These are phyloP conservation scores for Hypoxylon sp. DNA, from an alignment of 2,329 filamentous ascomycete species.

Conservation along the genomic window DNA sequence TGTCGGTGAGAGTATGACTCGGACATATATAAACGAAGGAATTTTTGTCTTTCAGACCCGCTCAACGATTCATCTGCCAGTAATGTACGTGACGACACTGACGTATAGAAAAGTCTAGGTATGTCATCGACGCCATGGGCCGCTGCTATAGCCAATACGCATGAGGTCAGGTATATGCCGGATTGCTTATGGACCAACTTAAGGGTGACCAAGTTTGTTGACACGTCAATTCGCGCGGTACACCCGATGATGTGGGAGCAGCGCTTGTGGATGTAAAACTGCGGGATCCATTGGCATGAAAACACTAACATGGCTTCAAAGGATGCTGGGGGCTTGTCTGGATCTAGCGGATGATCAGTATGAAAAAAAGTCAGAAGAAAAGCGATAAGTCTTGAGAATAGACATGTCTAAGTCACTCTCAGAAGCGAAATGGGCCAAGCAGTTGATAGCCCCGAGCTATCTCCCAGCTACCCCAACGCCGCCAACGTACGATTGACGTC, in stretches of 20 bases:
- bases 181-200: conserved; percentile 27
- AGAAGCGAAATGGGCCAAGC: conserved; percentile 18
- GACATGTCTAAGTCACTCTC: conserved; percentile 20
- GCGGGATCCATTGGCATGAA: conserved; percentile 35
- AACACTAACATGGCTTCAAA: conserved; percentile 25
- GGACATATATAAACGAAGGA: conserved; percentile 37
- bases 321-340: conserved; percentile 12
- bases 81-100: conserved; percentile 26
- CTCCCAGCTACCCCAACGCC: conserved; percentile 6
- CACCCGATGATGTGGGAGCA: conserved; percentile 37
- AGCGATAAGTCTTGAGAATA: conserved; percentile 11
- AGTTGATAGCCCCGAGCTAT: conserved; percentile 13
- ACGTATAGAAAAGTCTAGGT: conserved; percentile 27
- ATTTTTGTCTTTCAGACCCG: conserved; percentile 5
- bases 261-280: conserved; percentile 36
- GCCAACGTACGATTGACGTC: conserved; percentile 30
- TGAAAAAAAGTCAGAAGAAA: conserved; percentile 14
- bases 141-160: conserved; percentile 25
- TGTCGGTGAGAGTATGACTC: conserved; percentile 31
- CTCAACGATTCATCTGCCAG: conserved; percentile 24
- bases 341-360: conserved; percentile 37
- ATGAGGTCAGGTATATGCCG: conserved; percentile 25
- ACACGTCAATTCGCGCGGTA: conserved; percentile 44
- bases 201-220: conserved; percentile 34
- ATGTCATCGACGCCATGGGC: conserved; percentile 29